Evolutionary conservation across 371 early-diverging fungal genomes (phyloP).

Genomic region (Mortierella sp.): DNA sequence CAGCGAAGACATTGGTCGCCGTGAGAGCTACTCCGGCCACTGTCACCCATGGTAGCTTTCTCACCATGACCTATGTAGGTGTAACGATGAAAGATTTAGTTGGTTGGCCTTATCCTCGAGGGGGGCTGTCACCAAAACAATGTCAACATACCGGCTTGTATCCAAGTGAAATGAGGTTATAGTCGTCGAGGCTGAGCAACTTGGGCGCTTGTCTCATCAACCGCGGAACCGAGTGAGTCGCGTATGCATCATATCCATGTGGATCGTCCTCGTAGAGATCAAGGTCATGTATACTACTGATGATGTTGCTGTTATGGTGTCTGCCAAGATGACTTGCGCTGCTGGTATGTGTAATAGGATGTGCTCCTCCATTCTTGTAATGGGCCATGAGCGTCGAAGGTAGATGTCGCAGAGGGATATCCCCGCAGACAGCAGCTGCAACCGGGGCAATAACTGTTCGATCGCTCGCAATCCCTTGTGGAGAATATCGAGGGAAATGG

Average conservation of each 20-base stretch:
- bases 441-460: constrained; percentile 18
- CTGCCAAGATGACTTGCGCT: background rate
- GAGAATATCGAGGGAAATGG: background rate
- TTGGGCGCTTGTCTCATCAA: constrained; percentile 40
- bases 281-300: constrained; percentile 26
- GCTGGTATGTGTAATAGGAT: constrained; percentile 7
- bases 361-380: constrained; percentile 13
- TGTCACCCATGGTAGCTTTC: constrained; percentile 36
- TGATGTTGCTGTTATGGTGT: constrained; percentile 19
- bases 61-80: constrained; percentile 33
- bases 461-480: background rate
- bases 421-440: constrained; percentile 27
- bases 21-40: constrained; percentile 31
- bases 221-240: constrained; percentile 16
- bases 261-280: constrained; percentile 37
- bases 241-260: constrained; percentile 20
- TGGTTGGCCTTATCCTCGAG: too few relatives aligned
- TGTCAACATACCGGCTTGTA: constrained; percentile 37
- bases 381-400: constrained; percentile 32
- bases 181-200: constrained; percentile 44
- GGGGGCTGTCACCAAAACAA: background rate
- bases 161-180: constrained; percentile 28
- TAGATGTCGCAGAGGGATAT: constrained; percentile 29
- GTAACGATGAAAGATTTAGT: background rate
- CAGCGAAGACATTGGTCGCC: constrained; percentile 36